Evolutionary conservation across 1,284 basidiomycete species (phyloP).

Genomic region (Volvariella volvacea): DNA sequence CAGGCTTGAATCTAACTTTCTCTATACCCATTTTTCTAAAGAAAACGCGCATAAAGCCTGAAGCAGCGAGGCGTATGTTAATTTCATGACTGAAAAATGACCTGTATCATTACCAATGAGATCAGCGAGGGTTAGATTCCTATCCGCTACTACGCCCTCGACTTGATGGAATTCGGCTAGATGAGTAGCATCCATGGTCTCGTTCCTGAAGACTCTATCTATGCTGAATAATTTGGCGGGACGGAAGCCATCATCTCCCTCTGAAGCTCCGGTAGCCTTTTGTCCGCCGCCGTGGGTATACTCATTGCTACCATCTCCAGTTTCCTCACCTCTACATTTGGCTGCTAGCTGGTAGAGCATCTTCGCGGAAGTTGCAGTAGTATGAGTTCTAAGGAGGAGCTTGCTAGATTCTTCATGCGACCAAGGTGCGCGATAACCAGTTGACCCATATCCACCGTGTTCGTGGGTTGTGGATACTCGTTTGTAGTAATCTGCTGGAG

Average conservation of each 20-base stretch:
- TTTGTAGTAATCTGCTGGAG: constrained; percentile 84
- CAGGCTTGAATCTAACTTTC: constrained; percentile 94
- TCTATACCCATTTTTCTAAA: constrained; percentile 97
- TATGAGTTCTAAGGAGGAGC: constrained; percentile 94
- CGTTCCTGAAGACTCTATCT: constrained; percentile 98
- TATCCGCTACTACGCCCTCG: constrained; percentile 97
- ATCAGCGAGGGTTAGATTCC: constrained; percentile 91
- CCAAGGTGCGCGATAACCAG: constrained; percentile 99
- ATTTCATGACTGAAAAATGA: not conserved
- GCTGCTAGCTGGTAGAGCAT: constrained; percentile 94
- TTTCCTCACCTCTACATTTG: constrained; percentile 57
- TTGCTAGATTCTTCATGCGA: constrained; percentile 86
- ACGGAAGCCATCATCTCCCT: constrained; percentile 72
- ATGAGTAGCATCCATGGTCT: constrained; percentile 99
- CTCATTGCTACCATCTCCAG: constrained; percentile 33
- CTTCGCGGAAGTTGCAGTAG: constrained; percentile 90
- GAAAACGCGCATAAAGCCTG: constrained; percentile 97
- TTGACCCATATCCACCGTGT: constrained; percentile 88
- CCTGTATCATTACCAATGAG: constrained; percentile 66
- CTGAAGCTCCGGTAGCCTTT: constrained; percentile 32
- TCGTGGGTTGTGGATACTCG: constrained; percentile 89
- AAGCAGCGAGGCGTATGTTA: constrained; percentile 1
- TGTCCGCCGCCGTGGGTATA: constrained; percentile 28
- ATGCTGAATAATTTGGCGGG: constrained; percentile 98
- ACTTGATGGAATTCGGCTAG: constrained; percentile 99